These are phyloP conservation scores for Alternaria triticimaculans DNA, from an alignment of 2,329 filamentous ascomycete species.

Conservation along the genomic window DNA sequence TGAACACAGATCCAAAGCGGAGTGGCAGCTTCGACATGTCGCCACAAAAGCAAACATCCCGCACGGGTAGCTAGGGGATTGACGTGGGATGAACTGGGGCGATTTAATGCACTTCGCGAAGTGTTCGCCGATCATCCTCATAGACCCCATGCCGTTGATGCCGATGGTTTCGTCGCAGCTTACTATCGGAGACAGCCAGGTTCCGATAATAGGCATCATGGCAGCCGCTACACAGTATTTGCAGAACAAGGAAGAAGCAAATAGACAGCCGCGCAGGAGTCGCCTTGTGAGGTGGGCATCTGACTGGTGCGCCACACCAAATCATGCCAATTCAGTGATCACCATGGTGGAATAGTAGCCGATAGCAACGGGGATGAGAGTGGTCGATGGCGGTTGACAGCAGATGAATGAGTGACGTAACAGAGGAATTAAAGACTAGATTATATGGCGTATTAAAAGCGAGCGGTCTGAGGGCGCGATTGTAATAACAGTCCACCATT, in stretches of 20 bases:
- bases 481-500: background rate
- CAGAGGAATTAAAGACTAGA: background rate
- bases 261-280: conserved; percentile 6
- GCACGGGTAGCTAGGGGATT: background rate
- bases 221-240: background rate
- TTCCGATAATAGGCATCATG: background rate
- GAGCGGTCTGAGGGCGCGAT: background rate
- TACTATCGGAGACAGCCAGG: conserved; percentile 2
- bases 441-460: background rate
- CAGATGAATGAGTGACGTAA: background rate
- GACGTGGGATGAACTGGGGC: conserved; percentile 2
- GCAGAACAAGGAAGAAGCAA: conserved; percentile 20
- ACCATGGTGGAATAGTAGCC: background rate
- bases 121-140: background rate
- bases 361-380: background rate
- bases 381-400: background rate
- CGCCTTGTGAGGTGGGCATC: conserved; percentile 6
- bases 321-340: conserved; percentile 10
- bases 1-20: background rate
- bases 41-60: background rate
- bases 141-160: background rate
- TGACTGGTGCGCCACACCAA: conserved; percentile 13
- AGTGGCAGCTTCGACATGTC: background rate
- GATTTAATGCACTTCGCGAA: background rate
- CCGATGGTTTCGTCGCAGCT: background rate